Evolutionary conservation across 495 filamentous ascomycete genomes (phyloP).

Genomic region (Lichina pygmaea): DNA sequence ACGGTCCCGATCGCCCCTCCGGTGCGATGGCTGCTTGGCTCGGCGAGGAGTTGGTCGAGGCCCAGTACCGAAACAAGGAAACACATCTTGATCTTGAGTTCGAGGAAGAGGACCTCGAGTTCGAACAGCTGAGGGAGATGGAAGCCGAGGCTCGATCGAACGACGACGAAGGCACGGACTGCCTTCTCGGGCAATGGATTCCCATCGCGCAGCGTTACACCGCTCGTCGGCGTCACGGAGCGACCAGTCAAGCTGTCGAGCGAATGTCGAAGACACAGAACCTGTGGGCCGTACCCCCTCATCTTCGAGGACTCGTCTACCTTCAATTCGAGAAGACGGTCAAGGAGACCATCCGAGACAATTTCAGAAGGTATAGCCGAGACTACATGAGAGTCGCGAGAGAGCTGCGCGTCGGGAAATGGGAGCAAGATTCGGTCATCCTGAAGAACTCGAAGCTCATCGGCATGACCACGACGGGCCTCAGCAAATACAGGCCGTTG

Average conservation of each 20-base stretch:
- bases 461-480: conserved; percentile 56
- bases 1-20: conserved; percentile 8
- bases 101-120: conserved; percentile 38
- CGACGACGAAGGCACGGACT: conserved; percentile 25
- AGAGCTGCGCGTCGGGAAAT: conserved; percentile 22
- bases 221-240: conserved; percentile 9
- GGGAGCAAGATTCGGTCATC: conserved; percentile 25
- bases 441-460: conserved; percentile 29
- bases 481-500: conserved; percentile 66
- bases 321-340: conserved; percentile 20
- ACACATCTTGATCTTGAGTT: conserved; percentile 22
- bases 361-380: conserved; percentile 17
- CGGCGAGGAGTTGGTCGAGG: conserved; percentile 18
- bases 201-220: conserved; percentile 19
- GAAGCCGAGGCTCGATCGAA: conserved; percentile 26
- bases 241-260: conserved; percentile 11
- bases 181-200: conserved; percentile 21
- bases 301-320: conserved; percentile 30
- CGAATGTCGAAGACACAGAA: conserved; percentile 15
- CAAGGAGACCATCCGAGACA: conserved; percentile 15
- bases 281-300: conserved; percentile 26
- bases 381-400: conserved; percentile 16
- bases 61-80: conserved; percentile 13
- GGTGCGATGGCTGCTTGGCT: conserved; percentile 38
- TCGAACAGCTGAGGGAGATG: conserved; percentile 34